Evolutionary conservation across 768 basidiomycete species (phyloP), one percentile per base, ranked within the genome.

Genomic region (Panus rudis): DNA sequence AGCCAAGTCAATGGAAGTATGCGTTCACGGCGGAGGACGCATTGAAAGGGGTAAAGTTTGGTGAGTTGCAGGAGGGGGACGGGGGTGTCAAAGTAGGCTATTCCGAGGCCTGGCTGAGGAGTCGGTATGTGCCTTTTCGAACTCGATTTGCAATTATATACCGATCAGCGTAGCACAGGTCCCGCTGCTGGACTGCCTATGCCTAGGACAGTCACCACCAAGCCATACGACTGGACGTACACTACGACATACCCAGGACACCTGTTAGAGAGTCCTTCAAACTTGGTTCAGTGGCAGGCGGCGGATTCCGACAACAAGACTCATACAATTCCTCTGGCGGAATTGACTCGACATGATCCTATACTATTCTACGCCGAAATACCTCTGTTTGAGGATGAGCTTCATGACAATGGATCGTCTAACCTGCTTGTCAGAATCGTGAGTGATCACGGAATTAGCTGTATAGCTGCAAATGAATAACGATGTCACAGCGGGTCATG

Each of bases 301-400:
- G 78, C 79, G 4, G 76, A 87, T 50, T 64, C 75, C 1, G 67
- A 74, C 25, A 67, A 87, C 44, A 53, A 68, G 0, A 56, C 65
- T 0, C 82, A 92, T 53, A 50, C 60, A 7, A 93, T 99, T 44
- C 92, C 94, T 1, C 70, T 94, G 52, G 75, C 80, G 1, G 83
- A 93, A 49, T 76, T 98, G 23, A 84, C 83, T 8, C 77, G 87
- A 21, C 89, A 81, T 45, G 94, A 97, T 63, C 96, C 96, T 13
- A 98, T 98, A 52, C 68, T 97, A n/a, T 99, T 94, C 64, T 98
- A 94, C 57, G 91, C 94, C 6, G 93, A 98, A 54, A 78, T 97
- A 1, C 88, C 91, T 0, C 66, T 98, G 4, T 98, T 88, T 58
- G 94, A 99, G 57, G 92, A 97, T 60, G 96, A 99, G 61, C 70